A percentile compares a stretch with the other conserved stretches of the same genome.
Evolutionary conservation across 176 grass and related monocot genomes (phyloP).

Genomic region (Thalia dealbata): DNA sequence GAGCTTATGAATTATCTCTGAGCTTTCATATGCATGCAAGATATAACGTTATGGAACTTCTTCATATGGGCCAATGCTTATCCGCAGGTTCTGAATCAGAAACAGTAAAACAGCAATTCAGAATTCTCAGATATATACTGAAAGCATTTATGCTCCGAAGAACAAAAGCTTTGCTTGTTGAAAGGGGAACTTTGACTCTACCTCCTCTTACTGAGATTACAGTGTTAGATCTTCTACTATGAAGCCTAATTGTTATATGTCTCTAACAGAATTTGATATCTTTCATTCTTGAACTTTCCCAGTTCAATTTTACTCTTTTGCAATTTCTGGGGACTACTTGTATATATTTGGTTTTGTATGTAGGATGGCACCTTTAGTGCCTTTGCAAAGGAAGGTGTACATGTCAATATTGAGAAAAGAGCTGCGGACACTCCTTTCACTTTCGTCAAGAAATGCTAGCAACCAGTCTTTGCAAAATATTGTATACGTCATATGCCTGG

Average conservation of each 20-base stretch:
- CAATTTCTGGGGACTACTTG: neutral
- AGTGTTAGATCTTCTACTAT: slow-evolving; percentile 45
- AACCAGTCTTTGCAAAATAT: slow-evolving; percentile 86
- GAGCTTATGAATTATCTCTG: too few relatives aligned
- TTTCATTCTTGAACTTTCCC: slow-evolving; percentile 14
- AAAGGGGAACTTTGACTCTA: slow-evolving; percentile 56
- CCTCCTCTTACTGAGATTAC: slow-evolving; percentile 85
- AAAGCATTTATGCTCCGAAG: slow-evolving; percentile 86
- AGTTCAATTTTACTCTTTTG: neutral
- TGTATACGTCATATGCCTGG: slow-evolving; percentile 38
- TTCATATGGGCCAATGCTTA: slow-evolving; percentile 21
- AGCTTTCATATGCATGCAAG: too few relatives aligned
- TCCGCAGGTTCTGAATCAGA: slow-evolving; percentile 46
- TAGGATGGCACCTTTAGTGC: slow-evolving; percentile 68
- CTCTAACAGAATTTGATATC: too few relatives aligned
- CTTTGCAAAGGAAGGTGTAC: slow-evolving; percentile 82
- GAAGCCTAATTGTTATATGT: slow-evolving; percentile 6
- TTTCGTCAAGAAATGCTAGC: slow-evolving; percentile 49
- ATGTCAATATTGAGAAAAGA: slow-evolving; percentile 76
- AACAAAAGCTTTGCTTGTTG: slow-evolving; percentile 70
- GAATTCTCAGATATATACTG: slow-evolving; percentile 69
- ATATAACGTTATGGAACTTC: neutral
- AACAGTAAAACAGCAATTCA: slow-evolving; percentile 54
- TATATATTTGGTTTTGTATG: slow-evolving; percentile 8
- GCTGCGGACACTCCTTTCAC: slow-evolving; percentile 78